Evolutionary conservation across 2,329 filamentous ascomycete species (phyloP).

Genomic region (Sclerotinia trifoliorum): DNA sequence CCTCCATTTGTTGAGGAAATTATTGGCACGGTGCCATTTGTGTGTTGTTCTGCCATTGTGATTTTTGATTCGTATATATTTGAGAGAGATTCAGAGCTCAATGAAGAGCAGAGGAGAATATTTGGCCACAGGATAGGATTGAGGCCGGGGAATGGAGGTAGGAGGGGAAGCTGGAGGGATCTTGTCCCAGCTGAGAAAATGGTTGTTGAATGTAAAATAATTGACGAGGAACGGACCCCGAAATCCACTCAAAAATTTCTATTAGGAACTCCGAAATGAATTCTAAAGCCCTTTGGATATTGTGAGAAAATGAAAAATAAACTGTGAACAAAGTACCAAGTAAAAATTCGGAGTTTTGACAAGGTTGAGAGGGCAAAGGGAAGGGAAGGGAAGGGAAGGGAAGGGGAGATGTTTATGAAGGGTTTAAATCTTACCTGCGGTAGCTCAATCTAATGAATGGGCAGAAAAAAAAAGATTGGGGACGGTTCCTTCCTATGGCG

Average conservation of each 20-base stretch:
- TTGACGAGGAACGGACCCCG: not conserved
- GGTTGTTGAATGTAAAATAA: conserved; percentile 22
- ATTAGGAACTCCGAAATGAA: not conserved
- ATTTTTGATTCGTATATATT: not conserved
- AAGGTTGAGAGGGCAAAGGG: conserved; percentile 2
- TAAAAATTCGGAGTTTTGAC: not conserved
- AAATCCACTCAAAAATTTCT: not conserved
- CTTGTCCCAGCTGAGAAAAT: conserved; percentile 20
- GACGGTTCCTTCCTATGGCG: not conserved
- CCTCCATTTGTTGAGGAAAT: conserved; percentile 51
- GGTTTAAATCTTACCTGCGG: conserved; percentile 18
- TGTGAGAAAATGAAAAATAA: not conserved
- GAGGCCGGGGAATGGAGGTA: conserved; percentile 19
- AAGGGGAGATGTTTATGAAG: not conserved
- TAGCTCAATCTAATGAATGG: conserved; percentile 3
- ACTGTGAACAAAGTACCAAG: not conserved
- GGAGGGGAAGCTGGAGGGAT: not conserved
- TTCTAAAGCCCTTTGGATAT: not conserved
- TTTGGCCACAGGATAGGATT: conserved; percentile 29
- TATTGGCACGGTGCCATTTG: conserved; percentile 48
- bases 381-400: not conserved
- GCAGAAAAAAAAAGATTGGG: conserved; percentile 2
- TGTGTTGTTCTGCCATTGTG: conserved; percentile 27
- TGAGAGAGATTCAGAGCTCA: conserved; percentile 28
- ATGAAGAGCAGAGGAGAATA: conserved; percentile 33